Base-by-base conservation (phyloP, 306 rosid genomes). In the Luffa acutangula region DNA sequence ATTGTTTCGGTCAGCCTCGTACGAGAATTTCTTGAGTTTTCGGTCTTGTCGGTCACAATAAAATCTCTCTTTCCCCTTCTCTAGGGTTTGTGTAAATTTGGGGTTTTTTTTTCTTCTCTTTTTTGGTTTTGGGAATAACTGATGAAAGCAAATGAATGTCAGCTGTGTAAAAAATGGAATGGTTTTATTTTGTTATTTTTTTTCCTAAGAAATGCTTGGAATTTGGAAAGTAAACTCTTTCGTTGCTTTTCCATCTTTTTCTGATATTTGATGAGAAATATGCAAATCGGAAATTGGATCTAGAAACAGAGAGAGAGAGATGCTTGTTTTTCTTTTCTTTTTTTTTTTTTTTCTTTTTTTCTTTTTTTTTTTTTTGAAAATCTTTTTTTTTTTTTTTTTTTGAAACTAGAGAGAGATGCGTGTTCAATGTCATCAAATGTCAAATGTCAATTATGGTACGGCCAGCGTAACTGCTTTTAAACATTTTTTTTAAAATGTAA, bases 241-340 rank as follows among this genome's bases (percentile, higher is more conserved):
- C 31, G 33, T 76, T 4, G 0, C 45, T 53, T 42, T 25, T 9
- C 10, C 43, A 64, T 67, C 33, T 58, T 7, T 10, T 8, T 62
- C 6, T 20, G 18, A 9, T 53, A 33, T 37, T 64, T 62, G 7
- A 81, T 52, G 43, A 48, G 21, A 25, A 74, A 74, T 74, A 48
- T 71, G 78, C 1, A 33, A 49, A 36, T 74, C 0, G 21, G 21
- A 3, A 74, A 13, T 51, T 33, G 7, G 2, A 73, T 48, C 41
- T 0, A 21, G n/a, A 6, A 5, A 87, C 66, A 87, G 82, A 82
- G 80, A 57, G 80, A 11, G 48, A 34, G 43, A 39, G 43, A 25
- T 25, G 31, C 31, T 0, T 25, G 31, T 25, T 37, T 25, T 37
- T 37, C 2, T 37, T 37, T 37, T 2, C 2, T 37, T 37, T 37